Conservation (phyloP, 352 stramenopile species). For the Phytophthora chlamydospora region DNA sequence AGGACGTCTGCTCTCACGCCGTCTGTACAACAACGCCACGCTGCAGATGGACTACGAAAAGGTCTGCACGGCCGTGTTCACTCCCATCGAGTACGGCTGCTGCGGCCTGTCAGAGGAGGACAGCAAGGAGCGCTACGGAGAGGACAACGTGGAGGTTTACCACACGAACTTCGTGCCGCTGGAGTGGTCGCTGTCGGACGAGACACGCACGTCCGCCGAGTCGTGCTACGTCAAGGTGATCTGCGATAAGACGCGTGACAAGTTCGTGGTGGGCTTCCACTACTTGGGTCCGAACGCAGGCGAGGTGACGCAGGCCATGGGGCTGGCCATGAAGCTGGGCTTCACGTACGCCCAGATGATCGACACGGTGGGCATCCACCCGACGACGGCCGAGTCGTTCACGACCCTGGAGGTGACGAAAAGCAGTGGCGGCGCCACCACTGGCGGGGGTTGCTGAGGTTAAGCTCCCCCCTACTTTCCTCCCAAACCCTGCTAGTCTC, state of each 20-base stretch:
- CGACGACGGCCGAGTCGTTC: constrained; percentile 96
- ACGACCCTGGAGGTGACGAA: constrained; percentile 95
- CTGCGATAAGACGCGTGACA: constrained; percentile 87
- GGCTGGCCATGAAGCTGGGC: constrained; percentile 94
- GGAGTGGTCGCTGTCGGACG: constrained; percentile 91
- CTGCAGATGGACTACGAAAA: constrained; percentile 95
- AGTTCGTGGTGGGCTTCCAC: constrained; percentile 96
- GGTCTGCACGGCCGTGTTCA: constrained; percentile 94
- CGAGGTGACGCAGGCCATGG: constrained; percentile 95
- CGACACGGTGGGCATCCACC: constrained; percentile 96
- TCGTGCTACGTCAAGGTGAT: constrained; percentile 97
- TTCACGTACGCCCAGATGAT: constrained; percentile 94
- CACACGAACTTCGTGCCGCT: constrained; percentile 96
- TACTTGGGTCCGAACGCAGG: constrained; percentile 98
- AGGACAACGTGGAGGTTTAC: constrained; percentile 95
- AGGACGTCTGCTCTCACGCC: constrained; percentile 89
- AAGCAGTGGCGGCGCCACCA: constrained; percentile 91
- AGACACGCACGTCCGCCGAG: constrained; percentile 58
- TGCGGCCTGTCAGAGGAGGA: constrained; percentile 97
- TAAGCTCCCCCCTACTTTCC: constrained; percentile 78
- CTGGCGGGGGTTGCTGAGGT: constrained; percentile 97
- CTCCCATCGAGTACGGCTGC: constrained; percentile 97
- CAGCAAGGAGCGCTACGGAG: constrained; percentile 88
- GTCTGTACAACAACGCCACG: constrained; percentile 88
- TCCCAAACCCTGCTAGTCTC: constrained; percentile 31